Evolutionary conservation across 208 protist species (phyloP), one percentile per base, ranked within the genome.

Genomic region (Tritrichomonas musculus): DNA sequence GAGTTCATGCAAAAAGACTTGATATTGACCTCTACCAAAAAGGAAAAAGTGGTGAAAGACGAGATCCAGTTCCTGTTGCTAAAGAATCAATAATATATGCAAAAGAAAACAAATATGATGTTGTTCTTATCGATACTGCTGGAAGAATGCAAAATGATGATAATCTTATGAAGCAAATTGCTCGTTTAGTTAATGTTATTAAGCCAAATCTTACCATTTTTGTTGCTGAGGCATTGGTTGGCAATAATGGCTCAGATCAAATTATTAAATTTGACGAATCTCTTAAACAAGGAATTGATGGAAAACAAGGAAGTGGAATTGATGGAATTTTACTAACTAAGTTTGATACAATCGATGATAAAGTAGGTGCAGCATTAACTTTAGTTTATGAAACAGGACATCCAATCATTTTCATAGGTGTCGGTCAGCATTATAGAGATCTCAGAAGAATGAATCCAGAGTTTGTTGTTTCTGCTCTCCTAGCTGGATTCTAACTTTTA

Each of bases 341-440:
- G 96, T 99, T 99, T 94, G 99, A 99, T 96, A 99, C 99, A 4
- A 99, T 99, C 92, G 99, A 99, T 94, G 99, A 99, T 94, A 99
- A 99, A 96, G 98, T 95, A 14, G 99, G 99, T 33, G 98, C 99
- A 0, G 98, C 99, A 17, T 96, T 99, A 20, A 99, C 98, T 5
- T 99, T 99, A 97, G 98, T 99, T 47, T 99, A 99, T 94, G 97
- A 97, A 65, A 98, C 98, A 9, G 98, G 98, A 55, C 97, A 98
- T 95, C 99, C 99, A 20, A 99, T 99, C 80, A 96, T 99, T 3
- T 99, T 99, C 95, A 97, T 99, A 1, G 99, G 99, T 17, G 97
- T 98, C 1, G 99, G 99, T 0, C 99, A 99, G 95, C 97, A 96
- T 2, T 99, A 99, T 94, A 97, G 97, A 60, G 98, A 99, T 94